Conservation (phyloP, 164 flowering plant genomes). For the Magnolia sinica region DNA sequence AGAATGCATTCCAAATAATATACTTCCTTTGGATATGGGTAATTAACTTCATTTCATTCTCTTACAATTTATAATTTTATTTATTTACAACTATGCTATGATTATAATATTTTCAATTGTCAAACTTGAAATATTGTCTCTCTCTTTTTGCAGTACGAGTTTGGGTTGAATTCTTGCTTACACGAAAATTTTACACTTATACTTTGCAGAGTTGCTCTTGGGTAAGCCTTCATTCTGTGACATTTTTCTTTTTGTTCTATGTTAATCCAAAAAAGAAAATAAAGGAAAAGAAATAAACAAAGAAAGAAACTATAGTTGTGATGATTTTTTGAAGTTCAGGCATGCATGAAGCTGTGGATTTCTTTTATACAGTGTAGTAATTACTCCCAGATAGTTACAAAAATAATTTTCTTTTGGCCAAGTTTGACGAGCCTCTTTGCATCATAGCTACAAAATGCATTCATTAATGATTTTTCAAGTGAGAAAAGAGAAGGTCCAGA, state of each 20-base stretch:
- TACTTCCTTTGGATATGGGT: constrained; percentile 97
- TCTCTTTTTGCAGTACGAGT: constrained; percentile 48
- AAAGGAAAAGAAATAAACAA: too few species aligned
- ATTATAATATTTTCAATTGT: not conserved
- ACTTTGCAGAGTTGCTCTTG: constrained; percentile 54
- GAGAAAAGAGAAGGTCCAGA: too few species aligned
- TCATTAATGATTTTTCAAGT: too few species aligned
- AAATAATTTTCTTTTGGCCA: too few species aligned
- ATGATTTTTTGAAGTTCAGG: too few species aligned
- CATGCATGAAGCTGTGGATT: too few species aligned
- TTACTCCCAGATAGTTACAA: too few species aligned
- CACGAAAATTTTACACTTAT: constrained; percentile 36
- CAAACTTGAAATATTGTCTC: not conserved
- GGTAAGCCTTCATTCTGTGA: constrained; percentile 44
- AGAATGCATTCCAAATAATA: constrained; percentile 71
- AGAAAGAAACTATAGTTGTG: too few species aligned
- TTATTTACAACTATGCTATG: not conserved
- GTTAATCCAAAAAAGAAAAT: too few species aligned
- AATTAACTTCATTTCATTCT: constrained; percentile 11
- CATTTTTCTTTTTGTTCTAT: not conserved
- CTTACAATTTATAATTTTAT: not conserved
- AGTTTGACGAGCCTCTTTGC: too few species aligned
- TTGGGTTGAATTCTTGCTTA: constrained; percentile 57
- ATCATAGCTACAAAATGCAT: too few species aligned
- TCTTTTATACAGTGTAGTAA: too few species aligned